phyloP scores from a whole-genome alignment of 495 filamentous ascomycete species.

The Aeminium ludgeri region DNA sequence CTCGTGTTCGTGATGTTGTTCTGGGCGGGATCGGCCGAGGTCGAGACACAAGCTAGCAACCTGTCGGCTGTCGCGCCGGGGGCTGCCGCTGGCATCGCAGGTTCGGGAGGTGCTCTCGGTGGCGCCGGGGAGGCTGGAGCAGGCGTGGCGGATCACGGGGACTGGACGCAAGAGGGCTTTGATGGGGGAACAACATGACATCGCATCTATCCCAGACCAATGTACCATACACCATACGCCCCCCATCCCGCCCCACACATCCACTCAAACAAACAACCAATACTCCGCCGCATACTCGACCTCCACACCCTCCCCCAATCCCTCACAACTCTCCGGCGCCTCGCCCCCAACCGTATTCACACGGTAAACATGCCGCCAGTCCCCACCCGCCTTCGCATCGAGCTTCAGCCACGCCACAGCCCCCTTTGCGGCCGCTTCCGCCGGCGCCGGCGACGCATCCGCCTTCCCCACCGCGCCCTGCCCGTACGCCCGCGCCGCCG shows the following conservation, averaged over 20 bases:
- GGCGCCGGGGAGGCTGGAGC: constrained; percentile 20
- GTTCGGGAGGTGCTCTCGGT: constrained; percentile 29
- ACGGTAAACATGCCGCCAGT: constrained; percentile 65
- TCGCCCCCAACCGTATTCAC: constrained; percentile 69
- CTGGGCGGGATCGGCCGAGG: constrained; percentile 46
- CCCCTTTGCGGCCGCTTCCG: constrained; percentile 38
- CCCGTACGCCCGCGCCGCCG: constrained; percentile 33
- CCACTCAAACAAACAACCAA: constrained; percentile 17
- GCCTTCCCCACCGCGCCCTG: constrained; percentile 44
- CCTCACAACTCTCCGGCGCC: constrained; percentile 58
- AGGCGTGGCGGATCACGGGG: neutral
- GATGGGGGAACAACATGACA: constrained; percentile 1
- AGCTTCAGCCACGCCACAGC: constrained; percentile 62
- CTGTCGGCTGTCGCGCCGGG: constrained; percentile 31
- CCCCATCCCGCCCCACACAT: too few species aligned
- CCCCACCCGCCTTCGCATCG: constrained; percentile 20
- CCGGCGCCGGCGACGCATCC: constrained; percentile 38
- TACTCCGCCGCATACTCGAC: constrained; percentile 77
- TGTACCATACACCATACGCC: too few species aligned
- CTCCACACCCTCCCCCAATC: constrained; percentile 41
- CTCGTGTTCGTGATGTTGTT: constrained; percentile 75
- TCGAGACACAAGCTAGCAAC: constrained; percentile 28
- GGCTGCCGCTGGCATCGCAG: constrained; percentile 24
- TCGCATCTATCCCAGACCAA: too few species aligned
- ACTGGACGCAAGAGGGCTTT: constrained; percentile 15